phyloP scores from a whole-genome alignment of 23 red algal genomes.

The Gracilaria domingensis region DNA sequence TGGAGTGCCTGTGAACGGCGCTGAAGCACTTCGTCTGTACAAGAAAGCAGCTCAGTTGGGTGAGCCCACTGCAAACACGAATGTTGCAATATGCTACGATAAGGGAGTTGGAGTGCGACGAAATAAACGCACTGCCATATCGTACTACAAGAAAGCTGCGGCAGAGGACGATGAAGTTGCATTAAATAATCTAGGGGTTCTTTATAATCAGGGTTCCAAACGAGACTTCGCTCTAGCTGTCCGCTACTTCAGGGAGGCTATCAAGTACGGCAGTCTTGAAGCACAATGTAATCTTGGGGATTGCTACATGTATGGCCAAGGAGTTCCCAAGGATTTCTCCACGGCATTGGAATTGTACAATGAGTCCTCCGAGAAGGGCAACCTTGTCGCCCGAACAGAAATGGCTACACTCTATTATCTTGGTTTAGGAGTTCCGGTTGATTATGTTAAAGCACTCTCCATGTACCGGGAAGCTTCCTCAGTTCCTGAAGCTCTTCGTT shows the following conservation, averaged over 20 bases:
- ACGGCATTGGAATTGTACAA: constrained; percentile 49
- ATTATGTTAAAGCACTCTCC: constrained; percentile 30
- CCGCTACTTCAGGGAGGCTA: constrained; percentile 21
- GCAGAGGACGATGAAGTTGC: constrained; percentile 36
- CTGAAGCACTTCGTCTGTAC: constrained; percentile 35
- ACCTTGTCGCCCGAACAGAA: constrained; percentile 27
- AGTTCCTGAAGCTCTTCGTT: constrained; percentile 33
- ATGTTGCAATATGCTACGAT: constrained; percentile 58
- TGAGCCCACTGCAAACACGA: constrained; percentile 11
- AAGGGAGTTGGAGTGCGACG: constrained; percentile 42
- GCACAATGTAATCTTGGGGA: constrained; percentile 63
- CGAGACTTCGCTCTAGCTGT: constrained; percentile 18
- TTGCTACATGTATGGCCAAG: constrained; percentile 54
- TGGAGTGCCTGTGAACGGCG: background rate
- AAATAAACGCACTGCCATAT: constrained; percentile 32
- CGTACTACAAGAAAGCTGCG: constrained; percentile 56
- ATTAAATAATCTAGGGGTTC: constrained; percentile 59
- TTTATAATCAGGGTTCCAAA: constrained; percentile 52
- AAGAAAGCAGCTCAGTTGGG: constrained; percentile 39
- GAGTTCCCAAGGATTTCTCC: constrained; percentile 31
- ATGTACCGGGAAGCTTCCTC: constrained; percentile 37
- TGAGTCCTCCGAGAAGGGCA: constrained; percentile 32
- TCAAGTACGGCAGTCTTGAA: constrained; percentile 31
- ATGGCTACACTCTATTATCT: constrained; percentile 57
- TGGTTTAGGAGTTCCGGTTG: constrained; percentile 46